Evolutionary conservation across 192 early-diverging fungal genomes (phyloP), one percentile per base, ranked within the genome.

Genomic region (Coemansia pectinata): DNA sequence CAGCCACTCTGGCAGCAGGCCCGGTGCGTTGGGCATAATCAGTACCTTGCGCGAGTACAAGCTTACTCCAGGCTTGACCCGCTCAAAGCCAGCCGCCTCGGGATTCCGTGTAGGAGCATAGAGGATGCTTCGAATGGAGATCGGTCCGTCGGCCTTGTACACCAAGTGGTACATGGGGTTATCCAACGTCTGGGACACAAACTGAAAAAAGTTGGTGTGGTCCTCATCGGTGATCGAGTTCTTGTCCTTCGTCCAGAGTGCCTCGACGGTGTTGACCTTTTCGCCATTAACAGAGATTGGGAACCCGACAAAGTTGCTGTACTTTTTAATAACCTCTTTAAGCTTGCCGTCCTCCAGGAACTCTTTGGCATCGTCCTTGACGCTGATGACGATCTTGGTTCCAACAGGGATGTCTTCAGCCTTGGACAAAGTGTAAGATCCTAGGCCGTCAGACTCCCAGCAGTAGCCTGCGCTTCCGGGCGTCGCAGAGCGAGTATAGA

Each of bases 291-390:
- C 89, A 40, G 91, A 52, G 78, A 99, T 98, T n/a, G 96, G 96
- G 85, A 98, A 99, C 48, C 91, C 96, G 76, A 98, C 96, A 84
- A 97, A 98, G 81, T 98, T 93, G 67, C 92, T 94, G 86, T 98
- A 96, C 76, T 92, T 95, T 52, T 87, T 75, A 61, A 98, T 88
- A 5, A 98, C 83, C 11, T 76, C 76, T 41, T 89, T 73, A 45
- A 99, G 86, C 53, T 63, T 86, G 11, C 67, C 60, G 45, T 91
- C 84, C 7, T 95, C 87, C 33, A 99, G 84, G 74, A 90, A 98
- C 71, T 94, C 90, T 7, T 86, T 59, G 31, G 94, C 92, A 72
- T 95, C 93, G 23, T 91, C 90, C 88, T 97, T 98, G 67, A 99
- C 77, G 74, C 92, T 87, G 60, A 99, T 85, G 4, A 89, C 89